Evolutionary conservation across 768 basidiomycete species (phyloP), one percentile per base, ranked within the genome.

Genomic region (Serendipita indica): DNA sequence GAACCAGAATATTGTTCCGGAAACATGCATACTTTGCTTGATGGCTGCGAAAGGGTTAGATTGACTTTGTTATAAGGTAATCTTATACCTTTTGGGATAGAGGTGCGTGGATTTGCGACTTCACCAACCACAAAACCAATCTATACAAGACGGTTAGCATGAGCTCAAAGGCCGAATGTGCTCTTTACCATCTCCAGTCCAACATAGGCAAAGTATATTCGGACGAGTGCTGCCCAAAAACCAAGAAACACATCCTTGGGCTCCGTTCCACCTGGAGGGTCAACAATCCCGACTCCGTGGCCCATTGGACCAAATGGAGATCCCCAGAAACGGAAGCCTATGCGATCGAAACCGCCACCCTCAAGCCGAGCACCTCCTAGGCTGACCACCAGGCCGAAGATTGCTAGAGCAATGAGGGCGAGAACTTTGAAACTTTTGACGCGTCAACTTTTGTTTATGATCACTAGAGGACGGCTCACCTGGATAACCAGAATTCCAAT

Each of bases 351-450:
- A 12, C 49, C 30, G 3, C 49, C 49, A 22, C 16, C 30, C 7
- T 10, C n/a, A 7, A 54, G n/a, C 30, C 30, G 49, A 3, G 49
- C 49, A 3, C 49, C 49, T 22, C 49, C 49, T n/a, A 54, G 30
- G n/a, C 30, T 28, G 30, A 54, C 49, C 12, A 54, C 49, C n/a
- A 54, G 49, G n/a, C 49, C 49, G 49, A 54, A 54, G n/a, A 54
- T 54, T 20, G 30, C 30, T 13, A 54, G 30, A 4, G 49, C 49
- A n/a, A 54, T 54, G 16, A 54, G 49, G 20, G 30, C 49, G 10
- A 54, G 30, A 10, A 54, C 30, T n/a, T 54, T 54, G 49, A 54
- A 54, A 10, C 49, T 54, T 7, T 1, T n/a, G n/a, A n/a, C n/a
- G n/a, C n/a, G n/a, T n/a, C n/a, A n/a, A n/a, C n/a, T n/a, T n/a